A percentile compares a stretch with the other conserved stretches of the same genome.
These are phyloP conservation scores for Kwoniella heveanensis DNA, from an alignment of 768 basidiomycete species.

Conservation along the genomic window DNA sequence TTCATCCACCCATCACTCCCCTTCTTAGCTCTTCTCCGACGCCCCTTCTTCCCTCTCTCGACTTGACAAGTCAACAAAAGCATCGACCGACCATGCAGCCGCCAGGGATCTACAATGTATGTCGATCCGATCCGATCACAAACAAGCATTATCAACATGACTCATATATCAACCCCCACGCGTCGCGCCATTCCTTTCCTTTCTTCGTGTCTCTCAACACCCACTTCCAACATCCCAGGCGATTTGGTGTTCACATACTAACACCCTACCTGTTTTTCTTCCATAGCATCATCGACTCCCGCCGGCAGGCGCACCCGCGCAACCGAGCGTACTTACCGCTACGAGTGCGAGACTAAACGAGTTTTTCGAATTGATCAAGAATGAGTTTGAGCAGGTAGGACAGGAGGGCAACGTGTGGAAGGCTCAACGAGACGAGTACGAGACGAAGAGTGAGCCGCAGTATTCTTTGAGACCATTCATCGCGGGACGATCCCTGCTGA, in stretches of 20 bases:
- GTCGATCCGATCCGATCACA: constrained; percentile 7
- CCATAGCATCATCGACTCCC: constrained; percentile 26
- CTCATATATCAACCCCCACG: neutral
- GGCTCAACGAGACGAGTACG: constrained; percentile 83
- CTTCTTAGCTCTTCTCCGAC: neutral
- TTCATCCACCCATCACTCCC: constrained; percentile 1
- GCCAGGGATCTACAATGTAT: constrained; percentile 36
- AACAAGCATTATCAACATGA: neutral
- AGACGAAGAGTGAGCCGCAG: constrained; percentile 75
- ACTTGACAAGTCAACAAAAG: neutral
- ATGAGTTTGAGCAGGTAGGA: constrained; percentile 78
- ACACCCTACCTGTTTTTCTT: too few species aligned
- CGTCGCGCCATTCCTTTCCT: neutral
- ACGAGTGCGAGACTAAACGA: constrained; percentile 65
- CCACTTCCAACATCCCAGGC: too few species aligned
- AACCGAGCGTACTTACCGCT: constrained; percentile 20
- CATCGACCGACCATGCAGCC: constrained; percentile 28
- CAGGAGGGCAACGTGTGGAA: constrained; percentile 70
- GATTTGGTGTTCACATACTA: too few species aligned
- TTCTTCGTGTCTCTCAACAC: too few species aligned
- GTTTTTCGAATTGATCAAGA: constrained; percentile 75
- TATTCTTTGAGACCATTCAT: neutral
- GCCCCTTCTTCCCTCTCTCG: neutral
- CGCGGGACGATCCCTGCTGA: neutral
- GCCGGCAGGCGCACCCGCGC: constrained; percentile 21